Percentiles rank a stretch among this genome's conserved stretches.
Evolutionary conservation across 106 monocot species (phyloP).

Genomic region (Xerophyta viscosa): DNA sequence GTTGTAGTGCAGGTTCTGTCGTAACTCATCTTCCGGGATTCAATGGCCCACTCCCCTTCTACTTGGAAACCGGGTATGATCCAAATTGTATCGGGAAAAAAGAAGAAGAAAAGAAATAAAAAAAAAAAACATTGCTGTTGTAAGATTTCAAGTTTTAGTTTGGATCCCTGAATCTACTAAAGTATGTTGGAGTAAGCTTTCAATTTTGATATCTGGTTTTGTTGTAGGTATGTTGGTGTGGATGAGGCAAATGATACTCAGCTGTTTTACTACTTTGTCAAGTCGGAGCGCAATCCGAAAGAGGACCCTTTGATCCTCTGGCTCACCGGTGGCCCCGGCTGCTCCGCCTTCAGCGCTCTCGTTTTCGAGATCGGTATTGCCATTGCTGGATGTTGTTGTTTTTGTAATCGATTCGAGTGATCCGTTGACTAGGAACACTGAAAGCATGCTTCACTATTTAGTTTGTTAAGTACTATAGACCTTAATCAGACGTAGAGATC

Average conservation of each 20-base stretch:
- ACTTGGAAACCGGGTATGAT: conserved; percentile 29
- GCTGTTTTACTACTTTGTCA: conserved; percentile 12
- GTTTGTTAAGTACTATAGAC: too few species aligned
- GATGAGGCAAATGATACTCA: conserved; percentile 9
- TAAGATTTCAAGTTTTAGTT: too few species aligned
- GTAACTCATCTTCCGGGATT: conserved; percentile 2
- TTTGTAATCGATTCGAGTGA: neutral
- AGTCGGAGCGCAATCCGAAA: conserved; percentile 8
- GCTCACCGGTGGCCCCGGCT: conserved; percentile 34
- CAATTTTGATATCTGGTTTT: too few species aligned
- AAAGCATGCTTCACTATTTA: neutral
- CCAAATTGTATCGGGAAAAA: too few species aligned
- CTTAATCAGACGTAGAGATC: too few species aligned
- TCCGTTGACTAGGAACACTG: neutral
- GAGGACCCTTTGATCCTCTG: conserved; percentile 15
- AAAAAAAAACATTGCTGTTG: too few species aligned
- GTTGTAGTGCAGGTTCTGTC: too few species aligned
- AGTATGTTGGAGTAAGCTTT: too few species aligned
- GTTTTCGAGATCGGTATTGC: conserved; percentile 7
- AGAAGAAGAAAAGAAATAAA: too few species aligned
- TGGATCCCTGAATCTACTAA: too few species aligned
- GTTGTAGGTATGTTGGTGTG: conserved; percentile 16
- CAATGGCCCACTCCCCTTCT: conserved; percentile 7
- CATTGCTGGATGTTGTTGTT: neutral
- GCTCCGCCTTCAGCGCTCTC: conserved; percentile 13